Conservation (phyloP, 2,329 filamentous ascomycete species). For the Periconia macrospinosa region DNA sequence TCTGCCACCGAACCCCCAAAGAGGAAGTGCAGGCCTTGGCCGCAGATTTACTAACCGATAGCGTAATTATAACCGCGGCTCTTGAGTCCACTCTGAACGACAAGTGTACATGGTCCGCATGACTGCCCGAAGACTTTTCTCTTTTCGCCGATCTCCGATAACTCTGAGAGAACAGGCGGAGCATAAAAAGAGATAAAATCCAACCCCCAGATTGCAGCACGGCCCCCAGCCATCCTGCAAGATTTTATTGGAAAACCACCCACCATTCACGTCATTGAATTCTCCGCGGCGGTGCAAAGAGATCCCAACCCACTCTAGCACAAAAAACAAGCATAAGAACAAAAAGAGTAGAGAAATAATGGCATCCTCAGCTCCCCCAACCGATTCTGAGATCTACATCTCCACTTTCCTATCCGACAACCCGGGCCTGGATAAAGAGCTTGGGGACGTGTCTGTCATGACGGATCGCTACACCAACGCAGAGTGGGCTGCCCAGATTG, state of each 20-base stretch:
- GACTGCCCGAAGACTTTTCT: constrained; percentile 23
- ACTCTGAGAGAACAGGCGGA: neutral
- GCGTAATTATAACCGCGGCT: constrained; percentile 19
- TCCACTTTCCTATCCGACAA: constrained; percentile 37
- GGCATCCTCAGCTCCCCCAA: constrained; percentile 27
- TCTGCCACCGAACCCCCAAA: constrained; percentile 22
- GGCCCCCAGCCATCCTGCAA: constrained; percentile 3
- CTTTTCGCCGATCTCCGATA: constrained; percentile 36
- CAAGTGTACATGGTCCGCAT: constrained; percentile 26
- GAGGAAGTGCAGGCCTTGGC: constrained; percentile 33
- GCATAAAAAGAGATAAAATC: constrained; percentile 17
- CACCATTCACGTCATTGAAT: constrained; percentile 11
- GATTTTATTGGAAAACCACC: constrained; percentile 3
- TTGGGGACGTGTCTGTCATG: constrained; percentile 36
- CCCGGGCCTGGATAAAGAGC: constrained; percentile 29
- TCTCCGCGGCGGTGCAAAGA: constrained; percentile 5
- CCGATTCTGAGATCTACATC: constrained; percentile 37
- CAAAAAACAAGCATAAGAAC: neutral
- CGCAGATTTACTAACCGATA: constrained; percentile 15
- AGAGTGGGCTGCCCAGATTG: constrained; percentile 49
- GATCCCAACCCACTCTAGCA: neutral
- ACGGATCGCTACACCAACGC: constrained; percentile 49
- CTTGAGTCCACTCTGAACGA: constrained; percentile 18
- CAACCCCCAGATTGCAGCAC: constrained; percentile 2
- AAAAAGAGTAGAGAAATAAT: constrained; percentile 4